A percentile compares a stretch with the other conserved stretches of the same genome.
Conservation (phyloP, 2,329 filamentous ascomycete genomes). For the Aschersonia sp. region DNA sequence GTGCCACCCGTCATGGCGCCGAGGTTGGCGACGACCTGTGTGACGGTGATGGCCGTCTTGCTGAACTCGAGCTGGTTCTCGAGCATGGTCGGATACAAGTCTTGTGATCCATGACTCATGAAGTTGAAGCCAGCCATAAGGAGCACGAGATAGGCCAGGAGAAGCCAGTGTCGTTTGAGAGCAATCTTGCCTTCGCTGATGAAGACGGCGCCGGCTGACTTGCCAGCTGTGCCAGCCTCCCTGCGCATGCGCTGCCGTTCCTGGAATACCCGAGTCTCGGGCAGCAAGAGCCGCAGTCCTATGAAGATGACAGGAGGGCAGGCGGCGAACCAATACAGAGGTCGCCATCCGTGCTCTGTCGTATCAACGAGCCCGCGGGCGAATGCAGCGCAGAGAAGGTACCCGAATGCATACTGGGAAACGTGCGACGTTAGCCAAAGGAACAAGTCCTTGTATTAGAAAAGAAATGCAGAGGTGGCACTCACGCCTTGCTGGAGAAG, state of each 20-base stretch:
- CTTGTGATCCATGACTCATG: conserved; percentile 66
- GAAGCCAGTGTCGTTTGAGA: conserved; percentile 63
- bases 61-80: conserved; percentile 38
- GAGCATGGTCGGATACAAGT: conserved; percentile 47
- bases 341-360: conserved; percentile 67
- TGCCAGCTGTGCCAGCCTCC: conserved; percentile 12
- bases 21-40: conserved; percentile 57
- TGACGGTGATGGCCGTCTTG: conserved; percentile 47
- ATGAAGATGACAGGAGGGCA: conserved; percentile 72
- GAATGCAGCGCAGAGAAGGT: conserved; percentile 46
- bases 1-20: conserved; percentile 58
- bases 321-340: conserved; percentile 81
- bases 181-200: conserved; percentile 66
- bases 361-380: conserved; percentile 57
- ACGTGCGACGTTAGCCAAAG: background rate
- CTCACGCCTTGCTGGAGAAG: conserved; percentile 57
- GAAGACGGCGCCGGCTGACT: conserved; percentile 42
- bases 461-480: background rate
- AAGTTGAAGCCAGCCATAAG: conserved; percentile 90
- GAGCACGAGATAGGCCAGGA: conserved; percentile 69
- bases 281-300: conserved; percentile 59
- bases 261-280: conserved; percentile 63
- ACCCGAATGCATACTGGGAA: conserved; percentile 43
- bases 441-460: background rate
- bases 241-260: conserved; percentile 51